phyloP scores from a whole-genome alignment of 108 stramenopile species.

The Nannochloropsis salina region DNA sequence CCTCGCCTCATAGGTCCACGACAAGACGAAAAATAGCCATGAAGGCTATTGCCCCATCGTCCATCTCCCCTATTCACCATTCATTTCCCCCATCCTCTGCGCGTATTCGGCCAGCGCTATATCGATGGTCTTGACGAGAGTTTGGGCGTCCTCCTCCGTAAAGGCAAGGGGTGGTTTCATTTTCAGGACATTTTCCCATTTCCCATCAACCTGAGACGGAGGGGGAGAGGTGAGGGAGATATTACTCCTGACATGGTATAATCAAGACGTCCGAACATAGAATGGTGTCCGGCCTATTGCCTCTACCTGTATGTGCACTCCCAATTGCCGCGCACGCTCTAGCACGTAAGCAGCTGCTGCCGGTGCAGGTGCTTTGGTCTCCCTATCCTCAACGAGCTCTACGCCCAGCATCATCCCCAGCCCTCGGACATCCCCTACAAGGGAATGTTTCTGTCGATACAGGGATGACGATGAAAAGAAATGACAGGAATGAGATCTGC shows the following conservation, averaged over 20 bases:
- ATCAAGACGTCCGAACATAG: constrained; percentile 24
- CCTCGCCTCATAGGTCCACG: no score
- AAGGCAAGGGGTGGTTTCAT: constrained; percentile 91
- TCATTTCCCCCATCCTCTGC: background rate
- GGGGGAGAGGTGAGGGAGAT: background rate
- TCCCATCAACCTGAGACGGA: constrained; percentile 64
- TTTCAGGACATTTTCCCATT: constrained; percentile 76
- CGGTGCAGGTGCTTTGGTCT: constrained; percentile 30
- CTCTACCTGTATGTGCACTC: constrained; percentile 19
- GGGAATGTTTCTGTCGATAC: background rate
- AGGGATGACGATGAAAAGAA: no score
- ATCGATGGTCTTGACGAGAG: background rate
- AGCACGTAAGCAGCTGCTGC: background rate
- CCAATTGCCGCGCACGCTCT: constrained; percentile 19
- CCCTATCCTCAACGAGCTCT: constrained; percentile 70
- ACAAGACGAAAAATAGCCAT: no score
- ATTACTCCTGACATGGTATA: background rate
- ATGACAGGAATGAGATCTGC: no score
- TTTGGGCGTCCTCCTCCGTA: constrained; percentile 62
- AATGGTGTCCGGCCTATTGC: no score
- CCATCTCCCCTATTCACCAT: background rate
- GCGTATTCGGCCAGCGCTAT: background rate
- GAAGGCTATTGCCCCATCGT: background rate
- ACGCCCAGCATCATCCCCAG: constrained; percentile 85
- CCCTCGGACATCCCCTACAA: constrained; percentile 85